These are phyloP conservation scores for Asterophora parasitica DNA, from an alignment of 768 basidiomycete genomes.

Conservation along the genomic window DNA sequence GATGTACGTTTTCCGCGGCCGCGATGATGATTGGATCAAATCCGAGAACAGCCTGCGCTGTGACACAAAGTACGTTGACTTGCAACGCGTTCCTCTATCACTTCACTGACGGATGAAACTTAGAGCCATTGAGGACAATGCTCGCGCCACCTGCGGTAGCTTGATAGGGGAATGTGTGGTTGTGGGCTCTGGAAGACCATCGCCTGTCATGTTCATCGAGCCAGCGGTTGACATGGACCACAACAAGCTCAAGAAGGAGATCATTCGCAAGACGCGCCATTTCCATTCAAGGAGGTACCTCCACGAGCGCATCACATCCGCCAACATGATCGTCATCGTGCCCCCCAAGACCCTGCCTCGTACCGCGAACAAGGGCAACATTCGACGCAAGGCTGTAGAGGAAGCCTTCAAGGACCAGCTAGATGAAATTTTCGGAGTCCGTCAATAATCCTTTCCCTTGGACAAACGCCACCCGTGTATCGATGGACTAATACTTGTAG, in stretches of 20 bases:
- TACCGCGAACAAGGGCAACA: conserved; percentile 76
- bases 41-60: conserved; percentile 73
- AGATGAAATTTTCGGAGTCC: conserved; percentile 45
- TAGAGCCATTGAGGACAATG: conserved; percentile 74
- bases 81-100: not conserved
- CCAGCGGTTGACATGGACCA: conserved; percentile 48
- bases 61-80: conserved; percentile 55
- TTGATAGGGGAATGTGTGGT: conserved; percentile 72
- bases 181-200: conserved; percentile 72
- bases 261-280: conserved; percentile 62
- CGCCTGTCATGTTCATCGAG: conserved; percentile 71
- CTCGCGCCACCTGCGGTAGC: conserved; percentile 55
- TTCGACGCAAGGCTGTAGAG: conserved; percentile 71
- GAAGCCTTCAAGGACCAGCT: conserved; percentile 52
- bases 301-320: conserved; percentile 67
- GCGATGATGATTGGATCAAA: conserved; percentile 86
- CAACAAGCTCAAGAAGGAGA: conserved; percentile 58
- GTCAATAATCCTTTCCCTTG: not conserved
- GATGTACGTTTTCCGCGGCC: conserved; percentile 60
- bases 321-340: conserved; percentile 62
- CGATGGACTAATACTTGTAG: not conserved
- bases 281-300: conserved; percentile 73
- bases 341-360: conserved; percentile 58
- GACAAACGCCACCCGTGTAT: not conserved
- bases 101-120: conserved; percentile 11